phyloP scores from a whole-genome alignment of 83 land plant genomes.

The Picea mariana region DNA sequence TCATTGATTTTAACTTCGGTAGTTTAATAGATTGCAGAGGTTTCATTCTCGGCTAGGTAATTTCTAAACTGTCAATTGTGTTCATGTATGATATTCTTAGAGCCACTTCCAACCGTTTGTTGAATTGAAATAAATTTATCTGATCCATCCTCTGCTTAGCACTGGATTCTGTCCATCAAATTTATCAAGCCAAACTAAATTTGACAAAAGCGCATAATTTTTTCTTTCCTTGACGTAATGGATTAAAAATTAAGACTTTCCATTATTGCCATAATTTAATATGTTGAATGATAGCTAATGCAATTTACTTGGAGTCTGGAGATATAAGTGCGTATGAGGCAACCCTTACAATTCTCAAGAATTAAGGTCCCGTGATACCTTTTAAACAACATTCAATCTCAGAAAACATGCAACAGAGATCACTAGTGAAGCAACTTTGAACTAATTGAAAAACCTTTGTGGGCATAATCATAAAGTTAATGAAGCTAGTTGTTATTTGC shows the following conservation, averaged over 20 bases:
- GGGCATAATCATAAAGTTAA: slow-evolving; percentile 4
- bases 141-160: not conserved
- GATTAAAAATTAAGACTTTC: not conserved
- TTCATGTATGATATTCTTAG: not conserved
- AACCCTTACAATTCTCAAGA: not conserved
- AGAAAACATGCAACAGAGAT: not conserved
- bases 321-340: not conserved
- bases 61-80: not conserved
- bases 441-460: not conserved
- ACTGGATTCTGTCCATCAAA: not conserved
- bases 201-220: not conserved
- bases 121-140: not conserved
- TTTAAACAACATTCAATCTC: not conserved
- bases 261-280: not conserved
- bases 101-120: not conserved
- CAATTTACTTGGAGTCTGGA: not conserved
- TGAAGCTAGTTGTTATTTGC: too few relatives aligned
- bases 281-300: not conserved
- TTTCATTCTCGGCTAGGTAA: not conserved
- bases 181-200: not conserved
- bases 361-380: not conserved
- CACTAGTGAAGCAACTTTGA: not conserved
- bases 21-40: not conserved
- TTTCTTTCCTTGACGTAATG: not conserved
- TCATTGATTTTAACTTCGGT: not conserved